Percentiles rank a stretch among this genome's conserved stretches.
These are phyloP conservation scores for Quercus parvula DNA, from an alignment of 306 rosid genomes.

Conservation along the genomic window DNA sequence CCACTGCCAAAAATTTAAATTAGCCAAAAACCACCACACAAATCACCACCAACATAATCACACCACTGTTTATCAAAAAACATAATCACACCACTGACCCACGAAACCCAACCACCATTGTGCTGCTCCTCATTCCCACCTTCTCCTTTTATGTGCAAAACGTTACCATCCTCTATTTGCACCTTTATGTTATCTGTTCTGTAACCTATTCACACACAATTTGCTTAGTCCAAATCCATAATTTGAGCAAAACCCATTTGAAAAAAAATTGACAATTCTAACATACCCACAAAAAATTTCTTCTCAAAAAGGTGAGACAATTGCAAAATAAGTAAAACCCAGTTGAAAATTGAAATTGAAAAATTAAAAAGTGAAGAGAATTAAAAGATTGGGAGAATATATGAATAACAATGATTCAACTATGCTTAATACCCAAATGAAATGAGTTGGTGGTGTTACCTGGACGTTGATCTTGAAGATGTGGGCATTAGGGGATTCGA, in stretches of 20 bases:
- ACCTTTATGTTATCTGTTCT: slow-evolving; percentile 68
- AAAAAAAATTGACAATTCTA: neutral
- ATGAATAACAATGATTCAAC: no score
- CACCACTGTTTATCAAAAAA: no score
- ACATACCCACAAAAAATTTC: neutral
- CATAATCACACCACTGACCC: no score
- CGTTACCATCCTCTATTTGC: slow-evolving; percentile 64
- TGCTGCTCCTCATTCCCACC: slow-evolving; percentile 41
- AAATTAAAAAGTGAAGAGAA: no score
- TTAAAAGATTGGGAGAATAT: no score
- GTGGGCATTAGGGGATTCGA: slow-evolving; percentile 65
- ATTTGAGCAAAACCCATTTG: neutral
- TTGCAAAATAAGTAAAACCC: no score
- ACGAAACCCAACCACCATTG: neutral
- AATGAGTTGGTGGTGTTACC: slow-evolving; percentile 26
- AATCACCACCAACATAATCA: no score
- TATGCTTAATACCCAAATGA: no score
- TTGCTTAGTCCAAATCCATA: neutral
- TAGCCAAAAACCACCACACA: no score
- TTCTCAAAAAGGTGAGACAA: no score
- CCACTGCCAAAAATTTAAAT: no score
- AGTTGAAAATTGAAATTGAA: no score
- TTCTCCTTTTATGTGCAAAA: slow-evolving; percentile 60
- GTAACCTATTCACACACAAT: slow-evolving; percentile 41
- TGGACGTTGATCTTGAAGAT: slow-evolving; percentile 66